Percentiles rank a stretch among this genome's conserved stretches.
Conservation (phyloP, 73 alveolate species). For the Paramecium octaurelia region DNA sequence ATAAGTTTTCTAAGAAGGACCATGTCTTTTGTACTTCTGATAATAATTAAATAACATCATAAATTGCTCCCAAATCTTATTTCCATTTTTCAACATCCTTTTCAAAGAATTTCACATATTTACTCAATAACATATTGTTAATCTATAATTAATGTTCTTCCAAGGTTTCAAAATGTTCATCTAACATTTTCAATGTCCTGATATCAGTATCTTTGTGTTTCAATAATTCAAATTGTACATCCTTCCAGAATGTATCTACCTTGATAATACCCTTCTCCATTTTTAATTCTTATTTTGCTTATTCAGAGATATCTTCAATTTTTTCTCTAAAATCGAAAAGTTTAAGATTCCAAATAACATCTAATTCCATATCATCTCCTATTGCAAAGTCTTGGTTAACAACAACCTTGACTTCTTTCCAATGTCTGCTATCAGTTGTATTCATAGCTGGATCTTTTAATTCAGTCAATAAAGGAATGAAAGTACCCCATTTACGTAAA, state of each 20-base stretch:
- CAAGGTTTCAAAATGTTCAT: slow-evolving; percentile 98
- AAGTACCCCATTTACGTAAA: slow-evolving; percentile 73
- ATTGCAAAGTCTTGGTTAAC: slow-evolving; percentile 80
- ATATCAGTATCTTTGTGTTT: slow-evolving; percentile 92
- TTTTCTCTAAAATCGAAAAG: slow-evolving; percentile 83
- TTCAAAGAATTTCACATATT: slow-evolving; percentile 78
- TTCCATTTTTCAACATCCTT: slow-evolving; percentile 78
- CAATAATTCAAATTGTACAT: slow-evolving; percentile 75
- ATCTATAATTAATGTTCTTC: slow-evolving; percentile 95
- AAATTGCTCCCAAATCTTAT: slow-evolving; percentile 80
- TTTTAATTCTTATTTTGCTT: slow-evolving; percentile 99
- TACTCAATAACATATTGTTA: slow-evolving; percentile 74
- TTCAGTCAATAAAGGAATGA: slow-evolving; percentile 82
- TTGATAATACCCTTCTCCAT: slow-evolving; percentile 98
- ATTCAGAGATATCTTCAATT: slow-evolving; percentile 89
- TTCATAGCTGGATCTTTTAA: slow-evolving; percentile 88
- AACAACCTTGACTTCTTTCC: slow-evolving; percentile 79
- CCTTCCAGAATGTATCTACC: slow-evolving; percentile 95
- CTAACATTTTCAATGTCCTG: slow-evolving; percentile 90
- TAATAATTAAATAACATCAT: slow-evolving; percentile 89
- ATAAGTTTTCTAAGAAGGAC: slow-evolving; percentile 99
- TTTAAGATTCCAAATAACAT: slow-evolving; percentile 84
- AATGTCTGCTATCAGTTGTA: slow-evolving; percentile 79
- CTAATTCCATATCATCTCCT: slow-evolving; percentile 80
- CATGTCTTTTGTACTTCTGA: slow-evolving; percentile 96